These are phyloP conservation scores for Dendrostoma leiphaemia DNA, from an alignment of 2,329 filamentous ascomycete species.

Conservation along the genomic window DNA sequence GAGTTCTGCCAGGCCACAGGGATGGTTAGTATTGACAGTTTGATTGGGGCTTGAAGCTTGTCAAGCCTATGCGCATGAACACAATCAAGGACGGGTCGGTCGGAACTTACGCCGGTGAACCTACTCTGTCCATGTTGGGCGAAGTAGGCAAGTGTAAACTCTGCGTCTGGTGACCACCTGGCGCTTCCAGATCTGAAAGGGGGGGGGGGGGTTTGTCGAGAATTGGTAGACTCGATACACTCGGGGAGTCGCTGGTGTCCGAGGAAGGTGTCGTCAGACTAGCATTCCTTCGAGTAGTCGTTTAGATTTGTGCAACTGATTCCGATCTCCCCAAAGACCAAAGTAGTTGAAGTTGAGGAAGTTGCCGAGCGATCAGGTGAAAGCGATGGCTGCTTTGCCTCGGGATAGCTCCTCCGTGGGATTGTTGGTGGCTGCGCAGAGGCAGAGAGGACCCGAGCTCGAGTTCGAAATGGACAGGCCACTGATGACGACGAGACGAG, in stretches of 20 bases:
- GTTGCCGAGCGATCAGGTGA: neutral
- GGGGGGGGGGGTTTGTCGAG: no score
- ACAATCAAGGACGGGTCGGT: neutral
- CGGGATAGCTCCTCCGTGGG: neutral
- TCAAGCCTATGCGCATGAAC: neutral
- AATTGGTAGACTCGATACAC: no score
- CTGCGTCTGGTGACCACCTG: neutral
- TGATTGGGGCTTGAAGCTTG: neutral
- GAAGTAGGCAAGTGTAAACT: no score
- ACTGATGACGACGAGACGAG: slow-evolving; percentile 1
- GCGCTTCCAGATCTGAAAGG: no score
- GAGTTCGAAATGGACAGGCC: neutral
- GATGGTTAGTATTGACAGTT: slow-evolving; percentile 13
- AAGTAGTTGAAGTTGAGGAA: no score
- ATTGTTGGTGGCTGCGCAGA: neutral
- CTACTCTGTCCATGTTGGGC: slow-evolving; percentile 15
- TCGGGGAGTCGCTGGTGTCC: neutral
- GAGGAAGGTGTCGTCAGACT: neutral
- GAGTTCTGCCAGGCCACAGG: slow-evolving; percentile 20
- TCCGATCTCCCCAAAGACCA: no score
- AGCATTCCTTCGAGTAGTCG: no score
- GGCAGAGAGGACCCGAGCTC: neutral
- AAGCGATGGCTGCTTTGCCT: neutral
- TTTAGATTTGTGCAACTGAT: no score
- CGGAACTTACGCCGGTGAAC: neutral